Base-by-base conservation (phyloP, 768 basidiomycete species). In the Suillus subaureus region DNA sequence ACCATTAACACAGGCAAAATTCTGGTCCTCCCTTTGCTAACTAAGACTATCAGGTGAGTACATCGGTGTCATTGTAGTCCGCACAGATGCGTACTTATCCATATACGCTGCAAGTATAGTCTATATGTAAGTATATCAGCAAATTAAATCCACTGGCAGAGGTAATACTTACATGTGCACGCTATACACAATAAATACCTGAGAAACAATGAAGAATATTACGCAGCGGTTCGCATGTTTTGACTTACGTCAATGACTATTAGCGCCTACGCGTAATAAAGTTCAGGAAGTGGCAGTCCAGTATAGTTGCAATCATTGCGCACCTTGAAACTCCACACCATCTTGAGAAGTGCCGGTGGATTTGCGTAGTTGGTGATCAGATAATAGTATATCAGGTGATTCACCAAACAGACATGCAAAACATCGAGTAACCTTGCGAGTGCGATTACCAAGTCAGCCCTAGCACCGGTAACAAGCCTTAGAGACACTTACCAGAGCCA, bases 361-460 rank as follows among this genome's bases (percentile, higher is more conserved):
- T 84, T 83, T 64, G 83, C 71, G 68, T 81, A 89, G 73, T 89
- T 87, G 49, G 71, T 75, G 51, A 89, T 85, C 61, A 87, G 79
- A 68, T 89, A 89, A 69, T 79, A 80, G 68, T 89, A 89, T 45
- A 86, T 77, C 67, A 86, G 81, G 70, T 89, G 87, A 58, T 79
- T 78, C 55, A 82, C 84, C 63, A 89, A 70, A 51, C 75, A 78
- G 0, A 83, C 82, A 69, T 87, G 85, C 63, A 88, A 84, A 0
- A 87, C 86, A 71, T 89, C 87, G 28, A 89, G 69, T 5, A 77
- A 64, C 82, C 85, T 87, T 65, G 45, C 45, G 12, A 45, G 21
- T n/a, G 45, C 45, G 45, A 45, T 45, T 45, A 4, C 49, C 47
- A 37, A 68, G n/a, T 65, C n/a, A 39, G 64, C 67, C 6, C 61